These are phyloP conservation scores for Tripidium arundinaceum DNA, from an alignment of 202 grass and related monocot genomes.

Conservation along the genomic window DNA sequence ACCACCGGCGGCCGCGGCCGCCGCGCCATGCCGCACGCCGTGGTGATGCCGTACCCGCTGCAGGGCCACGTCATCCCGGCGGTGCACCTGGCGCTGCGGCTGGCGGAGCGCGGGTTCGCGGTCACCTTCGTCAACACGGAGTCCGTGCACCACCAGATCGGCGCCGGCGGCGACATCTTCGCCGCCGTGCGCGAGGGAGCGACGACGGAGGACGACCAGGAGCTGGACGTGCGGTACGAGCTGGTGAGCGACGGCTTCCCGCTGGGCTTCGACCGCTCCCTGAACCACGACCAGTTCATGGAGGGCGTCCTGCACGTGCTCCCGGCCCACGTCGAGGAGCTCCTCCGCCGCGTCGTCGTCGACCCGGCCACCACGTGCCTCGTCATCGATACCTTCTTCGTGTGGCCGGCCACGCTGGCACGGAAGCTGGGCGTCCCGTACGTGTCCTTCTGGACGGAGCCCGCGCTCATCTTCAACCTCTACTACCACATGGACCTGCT, in stretches of 20 bases:
- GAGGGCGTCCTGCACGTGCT: conserved; percentile 40
- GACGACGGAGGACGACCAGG: neutral
- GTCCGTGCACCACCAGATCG: conserved; percentile 54
- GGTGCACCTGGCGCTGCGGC: conserved; percentile 45
- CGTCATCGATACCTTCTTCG: conserved; percentile 65
- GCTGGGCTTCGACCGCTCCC: conserved; percentile 44
- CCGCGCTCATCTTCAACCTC: conserved; percentile 58
- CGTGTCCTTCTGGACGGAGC: conserved; percentile 77
- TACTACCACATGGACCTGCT: conserved; percentile 66
- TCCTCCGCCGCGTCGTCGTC: conserved; percentile 40
- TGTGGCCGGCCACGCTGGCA: conserved; percentile 52
- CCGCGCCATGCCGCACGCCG: conserved; percentile 42
- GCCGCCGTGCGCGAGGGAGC: neutral
- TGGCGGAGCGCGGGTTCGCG: conserved; percentile 37
- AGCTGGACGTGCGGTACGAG: conserved; percentile 63
- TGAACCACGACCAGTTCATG: conserved; percentile 65
- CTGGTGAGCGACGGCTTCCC: conserved; percentile 54
- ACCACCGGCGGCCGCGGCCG: no score
- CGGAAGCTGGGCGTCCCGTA: conserved; percentile 53
- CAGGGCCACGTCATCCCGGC: conserved; percentile 71
- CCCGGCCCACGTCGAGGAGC: conserved; percentile 55
- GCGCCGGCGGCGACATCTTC: conserved; percentile 33
- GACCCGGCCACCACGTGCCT: conserved; percentile 52
- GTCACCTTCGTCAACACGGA: conserved; percentile 71
- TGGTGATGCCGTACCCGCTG: conserved; percentile 50